Percentiles rank a stretch among this genome's conserved stretches.
These are phyloP conservation scores for Zymoseptoria crescenta DNA, from an alignment of 2,329 filamentous ascomycete genomes.

Conservation along the genomic window DNA sequence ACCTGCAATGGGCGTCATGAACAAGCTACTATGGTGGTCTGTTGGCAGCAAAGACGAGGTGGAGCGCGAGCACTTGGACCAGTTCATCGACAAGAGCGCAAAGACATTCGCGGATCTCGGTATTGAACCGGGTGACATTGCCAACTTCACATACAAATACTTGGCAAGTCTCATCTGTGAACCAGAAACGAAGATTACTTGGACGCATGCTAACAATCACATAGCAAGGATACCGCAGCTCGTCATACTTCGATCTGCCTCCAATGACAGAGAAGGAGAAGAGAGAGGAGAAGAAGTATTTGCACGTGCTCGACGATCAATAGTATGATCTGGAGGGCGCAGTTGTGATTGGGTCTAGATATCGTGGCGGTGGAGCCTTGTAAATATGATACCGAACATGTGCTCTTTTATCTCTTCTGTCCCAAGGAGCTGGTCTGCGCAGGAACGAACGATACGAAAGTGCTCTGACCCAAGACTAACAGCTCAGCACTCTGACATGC, in stretches of 20 bases:
- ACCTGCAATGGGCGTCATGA: slow-evolving; percentile 64
- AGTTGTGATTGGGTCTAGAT: neutral
- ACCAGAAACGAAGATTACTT: neutral
- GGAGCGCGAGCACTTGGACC: slow-evolving; percentile 87
- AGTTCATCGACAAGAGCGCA: slow-evolving; percentile 78
- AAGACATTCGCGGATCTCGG: slow-evolving; percentile 94
- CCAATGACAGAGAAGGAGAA: slow-evolving; percentile 92
- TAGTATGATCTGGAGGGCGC: slow-evolving; percentile 35
- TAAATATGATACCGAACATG: neutral
- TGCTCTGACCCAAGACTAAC: neutral
- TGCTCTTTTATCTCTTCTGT: neutral
- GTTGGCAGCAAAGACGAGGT: slow-evolving; percentile 75
- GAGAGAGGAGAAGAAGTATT: slow-evolving; percentile 89
- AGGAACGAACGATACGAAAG: neutral
- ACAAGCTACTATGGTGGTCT: slow-evolving; percentile 84
- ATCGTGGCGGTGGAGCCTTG: neutral
- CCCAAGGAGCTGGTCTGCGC: neutral
- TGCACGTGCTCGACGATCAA: slow-evolving; percentile 86
- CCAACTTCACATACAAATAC: slow-evolving; percentile 86
- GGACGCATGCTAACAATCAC: slow-evolving; percentile 29
- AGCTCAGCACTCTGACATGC: neutral
- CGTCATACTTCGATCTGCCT: slow-evolving; percentile 84
- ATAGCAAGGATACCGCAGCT: slow-evolving; percentile 83
- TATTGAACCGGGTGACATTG: slow-evolving; percentile 81
- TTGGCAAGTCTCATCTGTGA: slow-evolving; percentile 52